phyloP scores from a whole-genome alignment of 805 yeast genomes.

The Hanseniaspora vineae region DNA sequence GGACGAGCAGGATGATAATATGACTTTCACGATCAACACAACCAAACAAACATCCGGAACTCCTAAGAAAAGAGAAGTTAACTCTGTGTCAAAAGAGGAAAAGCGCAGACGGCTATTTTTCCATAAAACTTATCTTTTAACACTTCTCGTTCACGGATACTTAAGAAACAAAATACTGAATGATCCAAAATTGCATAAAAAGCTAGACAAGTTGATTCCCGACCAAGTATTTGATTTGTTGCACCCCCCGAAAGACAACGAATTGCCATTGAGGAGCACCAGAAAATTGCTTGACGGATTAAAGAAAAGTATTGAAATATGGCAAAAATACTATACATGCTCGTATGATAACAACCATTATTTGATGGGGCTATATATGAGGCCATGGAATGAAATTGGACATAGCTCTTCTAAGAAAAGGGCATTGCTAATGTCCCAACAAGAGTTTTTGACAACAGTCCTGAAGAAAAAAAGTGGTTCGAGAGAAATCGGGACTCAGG shows the following conservation, averaged over 20 bases:
- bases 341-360: slow-evolving; percentile 18
- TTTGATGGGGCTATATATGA: slow-evolving; percentile 27
- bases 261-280: slow-evolving; percentile 32
- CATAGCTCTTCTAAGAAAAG: slow-evolving; percentile 11
- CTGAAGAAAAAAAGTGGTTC: slow-evolving; percentile 43
- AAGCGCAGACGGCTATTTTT: neutral
- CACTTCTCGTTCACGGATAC: slow-evolving; percentile 36
- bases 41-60: neutral
- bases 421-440: slow-evolving; percentile 21
- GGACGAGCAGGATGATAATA: neutral
- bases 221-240: slow-evolving; percentile 32
- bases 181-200: slow-evolving; percentile 28
- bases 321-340: slow-evolving; percentile 44
- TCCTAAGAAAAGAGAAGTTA: neutral
- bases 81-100: neutral
- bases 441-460: slow-evolving; percentile 33
- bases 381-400: slow-evolving; percentile 35
- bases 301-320: slow-evolving; percentile 49
- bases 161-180: slow-evolving; percentile 67
- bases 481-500: slow-evolving; percentile 73
- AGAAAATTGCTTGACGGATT: slow-evolving; percentile 67
- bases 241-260: slow-evolving; percentile 30
- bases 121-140: slow-evolving; percentile 1
- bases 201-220: slow-evolving; percentile 37
- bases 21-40: slow-evolving; percentile 3